Conservation (phyloP, 768 basidiomycete genomes). For the Pseudohyphozyma bogoriensis region DNA sequence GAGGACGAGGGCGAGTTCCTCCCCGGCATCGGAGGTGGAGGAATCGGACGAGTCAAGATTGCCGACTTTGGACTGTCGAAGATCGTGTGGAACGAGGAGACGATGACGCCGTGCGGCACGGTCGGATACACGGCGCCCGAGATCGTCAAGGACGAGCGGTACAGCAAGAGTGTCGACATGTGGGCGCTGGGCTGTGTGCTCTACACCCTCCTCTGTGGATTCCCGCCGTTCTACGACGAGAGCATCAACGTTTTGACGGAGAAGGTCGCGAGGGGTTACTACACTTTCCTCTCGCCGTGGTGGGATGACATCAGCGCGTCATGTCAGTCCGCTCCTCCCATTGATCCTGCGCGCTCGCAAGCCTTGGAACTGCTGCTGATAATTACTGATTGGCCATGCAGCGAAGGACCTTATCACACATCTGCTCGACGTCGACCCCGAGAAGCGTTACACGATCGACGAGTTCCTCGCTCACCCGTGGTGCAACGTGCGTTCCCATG, state of each 20-base stretch:
- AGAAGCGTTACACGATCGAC: conserved; percentile 92
- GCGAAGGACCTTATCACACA: conserved; percentile 94
- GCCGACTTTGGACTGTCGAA: conserved; percentile 97
- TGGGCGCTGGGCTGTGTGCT: conserved; percentile 99
- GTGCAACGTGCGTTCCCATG: conserved; percentile 51
- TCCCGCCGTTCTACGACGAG: conserved; percentile 94
- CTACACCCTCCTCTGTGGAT: conserved; percentile 89
- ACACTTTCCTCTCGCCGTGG: conserved; percentile 98
- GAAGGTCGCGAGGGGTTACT: conserved; percentile 93
- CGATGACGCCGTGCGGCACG: conserved; percentile 99
- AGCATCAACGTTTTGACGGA: conserved; percentile 96
- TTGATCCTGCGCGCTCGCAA: neutral
- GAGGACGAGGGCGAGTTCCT: conserved; percentile 96
- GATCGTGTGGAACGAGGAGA: conserved; percentile 97
- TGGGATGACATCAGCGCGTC: conserved; percentile 88
- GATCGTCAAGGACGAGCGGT: conserved; percentile 97
- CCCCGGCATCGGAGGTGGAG: conserved; percentile 84
- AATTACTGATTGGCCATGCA: conserved; percentile 36
- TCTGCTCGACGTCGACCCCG: conserved; percentile 87
- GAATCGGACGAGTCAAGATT: conserved; percentile 95
- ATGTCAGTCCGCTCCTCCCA: conserved; percentile 47
- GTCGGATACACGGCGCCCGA: conserved; percentile 99
- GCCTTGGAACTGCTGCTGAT: conserved; percentile 14
- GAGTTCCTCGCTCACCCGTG: conserved; percentile 95
- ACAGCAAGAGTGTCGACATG: conserved; percentile 96